Evolutionary conservation across 1,284 basidiomycete species (phyloP).

Genomic region (Ustilago shanxiensis): DNA sequence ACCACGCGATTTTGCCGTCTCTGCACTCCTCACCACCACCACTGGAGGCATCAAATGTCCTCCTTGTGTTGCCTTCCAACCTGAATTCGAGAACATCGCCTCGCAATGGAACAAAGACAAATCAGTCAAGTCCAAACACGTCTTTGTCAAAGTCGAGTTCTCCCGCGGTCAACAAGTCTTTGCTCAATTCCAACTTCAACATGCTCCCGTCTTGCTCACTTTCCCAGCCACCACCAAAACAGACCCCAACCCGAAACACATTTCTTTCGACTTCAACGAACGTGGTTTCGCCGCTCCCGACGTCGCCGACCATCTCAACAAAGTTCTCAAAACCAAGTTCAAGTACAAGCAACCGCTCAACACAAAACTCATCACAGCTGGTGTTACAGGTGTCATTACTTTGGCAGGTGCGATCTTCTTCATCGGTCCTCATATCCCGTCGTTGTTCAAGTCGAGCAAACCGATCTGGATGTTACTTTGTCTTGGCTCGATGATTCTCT

Average conservation of each 20-base stretch:
- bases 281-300: constrained; percentile 48
- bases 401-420: constrained; percentile 32
- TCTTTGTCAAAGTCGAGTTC: constrained; percentile 62
- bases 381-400: constrained; percentile 22
- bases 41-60: constrained; percentile 51
- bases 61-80: constrained; percentile 58
- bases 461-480: constrained; percentile 53
- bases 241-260: constrained; percentile 34
- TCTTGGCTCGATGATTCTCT: constrained; percentile 64
- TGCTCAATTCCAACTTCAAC: constrained; percentile 53
- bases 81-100: constrained; percentile 56
- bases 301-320: constrained; percentile 45
- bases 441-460: constrained; percentile 27
- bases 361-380: constrained; percentile 37
- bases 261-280: constrained; percentile 59
- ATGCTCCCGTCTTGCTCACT: constrained; percentile 58
- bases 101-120: constrained; percentile 49
- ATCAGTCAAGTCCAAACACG: constrained; percentile 38
- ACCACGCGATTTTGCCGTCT: constrained; percentile 51
- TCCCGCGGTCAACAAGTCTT: constrained; percentile 48
- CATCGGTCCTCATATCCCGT: constrained; percentile 34
- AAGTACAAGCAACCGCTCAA: constrained; percentile 58
- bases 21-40: constrained; percentile 57
- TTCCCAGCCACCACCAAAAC: constrained; percentile 45
- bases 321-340: constrained; percentile 31